Conservation (phyloP, 495 filamentous ascomycete species). For the Xylaria grammica region DNA sequence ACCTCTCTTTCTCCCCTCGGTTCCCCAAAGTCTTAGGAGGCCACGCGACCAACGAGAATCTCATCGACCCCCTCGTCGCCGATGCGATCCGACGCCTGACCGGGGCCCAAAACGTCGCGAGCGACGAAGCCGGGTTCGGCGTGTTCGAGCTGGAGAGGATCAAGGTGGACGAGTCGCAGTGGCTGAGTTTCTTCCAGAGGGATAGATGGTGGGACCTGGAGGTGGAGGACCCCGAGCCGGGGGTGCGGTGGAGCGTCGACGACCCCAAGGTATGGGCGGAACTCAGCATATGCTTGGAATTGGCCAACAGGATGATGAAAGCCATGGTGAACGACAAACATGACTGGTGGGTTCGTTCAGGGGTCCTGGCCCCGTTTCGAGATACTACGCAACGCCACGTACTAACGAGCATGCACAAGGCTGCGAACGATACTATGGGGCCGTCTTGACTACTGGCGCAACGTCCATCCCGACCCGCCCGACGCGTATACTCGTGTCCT, state of each 20-base stretch:
- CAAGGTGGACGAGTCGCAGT: conserved; percentile 7
- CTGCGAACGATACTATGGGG: neutral
- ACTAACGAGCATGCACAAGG: neutral
- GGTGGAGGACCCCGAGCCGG: neutral
- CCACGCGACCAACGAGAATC: neutral
- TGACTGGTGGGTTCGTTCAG: conserved; percentile 1
- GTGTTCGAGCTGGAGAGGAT: neutral
- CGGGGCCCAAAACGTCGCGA: neutral
- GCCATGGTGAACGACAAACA: neutral
- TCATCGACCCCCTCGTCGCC: neutral
- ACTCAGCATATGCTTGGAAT: neutral
- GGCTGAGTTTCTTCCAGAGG: neutral
- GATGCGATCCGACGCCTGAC: neutral
- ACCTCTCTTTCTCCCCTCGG: neutral
- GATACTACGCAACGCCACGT: neutral
- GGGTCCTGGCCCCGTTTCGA: neutral
- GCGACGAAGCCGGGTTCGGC: neutral
- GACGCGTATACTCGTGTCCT: neutral
- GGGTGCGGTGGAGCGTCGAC: conserved; percentile 2
- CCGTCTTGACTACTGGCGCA: neutral
- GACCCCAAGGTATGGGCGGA: conserved; percentile 2
- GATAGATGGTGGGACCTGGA: neutral
- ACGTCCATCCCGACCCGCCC: neutral
- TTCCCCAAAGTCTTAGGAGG: conserved; percentile 6
- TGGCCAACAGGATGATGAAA: conserved; percentile 2